These are phyloP conservation scores for Gracilaria gracilis DNA, from an alignment of 23 red algal genomes.

Conservation along the genomic window DNA sequence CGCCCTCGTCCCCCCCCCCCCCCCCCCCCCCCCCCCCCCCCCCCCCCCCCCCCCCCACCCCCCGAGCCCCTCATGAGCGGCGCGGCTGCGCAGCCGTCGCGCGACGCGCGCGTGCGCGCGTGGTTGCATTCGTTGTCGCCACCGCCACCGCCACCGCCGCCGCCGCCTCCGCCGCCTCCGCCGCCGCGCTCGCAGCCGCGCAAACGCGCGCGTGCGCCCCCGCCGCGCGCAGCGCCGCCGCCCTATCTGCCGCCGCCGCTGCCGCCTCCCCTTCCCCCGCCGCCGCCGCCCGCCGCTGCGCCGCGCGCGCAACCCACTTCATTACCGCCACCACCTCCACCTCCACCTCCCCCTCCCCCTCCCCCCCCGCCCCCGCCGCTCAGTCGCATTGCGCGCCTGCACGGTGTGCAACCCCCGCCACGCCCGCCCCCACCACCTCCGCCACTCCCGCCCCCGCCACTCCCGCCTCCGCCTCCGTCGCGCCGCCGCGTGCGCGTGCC, in stretches of 20 bases:
- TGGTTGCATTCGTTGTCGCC: slow-evolving; percentile 15
- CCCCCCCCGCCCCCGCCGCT: slow-evolving; percentile 31
- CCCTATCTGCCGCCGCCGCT: neutral
- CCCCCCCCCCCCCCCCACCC: slow-evolving; percentile 31
- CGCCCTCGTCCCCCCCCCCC: neutral
- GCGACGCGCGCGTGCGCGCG: slow-evolving; percentile 8
- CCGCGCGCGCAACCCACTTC: no score
- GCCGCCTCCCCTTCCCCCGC: slow-evolving; percentile 1
- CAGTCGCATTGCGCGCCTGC: neutral
- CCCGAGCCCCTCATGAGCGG: neutral
- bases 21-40: neutral
- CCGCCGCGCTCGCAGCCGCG: slow-evolving; percentile 3
- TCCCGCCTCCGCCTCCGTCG: neutral
- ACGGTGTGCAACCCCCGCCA: slow-evolving; percentile 8
- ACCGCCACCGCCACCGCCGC: neutral
- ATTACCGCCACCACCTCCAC: slow-evolving; percentile 19
- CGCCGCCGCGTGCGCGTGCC: neutral
- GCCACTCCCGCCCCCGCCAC: neutral
- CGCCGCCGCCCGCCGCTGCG: neutral
- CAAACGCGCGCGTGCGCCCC: neutral
- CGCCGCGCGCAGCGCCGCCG: neutral
- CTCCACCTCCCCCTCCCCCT: neutral
- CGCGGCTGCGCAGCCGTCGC: slow-evolving; percentile 5
- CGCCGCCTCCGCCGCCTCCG: slow-evolving; percentile 4
- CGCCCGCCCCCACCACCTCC: slow-evolving; percentile 17